Evolutionary conservation across 139 green algal species (phyloP).

Genomic region (Chlamydomonas eustigma): DNA sequence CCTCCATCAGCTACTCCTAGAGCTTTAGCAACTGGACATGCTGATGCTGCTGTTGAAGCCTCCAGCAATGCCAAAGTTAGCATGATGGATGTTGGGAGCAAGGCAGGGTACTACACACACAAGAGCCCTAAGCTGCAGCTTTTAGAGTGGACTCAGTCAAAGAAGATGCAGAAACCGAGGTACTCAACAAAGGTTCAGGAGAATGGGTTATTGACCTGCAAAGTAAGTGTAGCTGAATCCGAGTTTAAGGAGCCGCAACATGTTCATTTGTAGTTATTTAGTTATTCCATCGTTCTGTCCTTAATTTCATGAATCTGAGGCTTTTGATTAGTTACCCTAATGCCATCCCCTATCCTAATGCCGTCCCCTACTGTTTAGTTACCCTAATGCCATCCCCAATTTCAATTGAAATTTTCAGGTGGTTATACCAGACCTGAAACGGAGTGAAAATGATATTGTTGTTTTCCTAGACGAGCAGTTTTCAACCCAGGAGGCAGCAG

Average conservation of each 20-base stretch:
- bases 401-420: too few relatives aligned
- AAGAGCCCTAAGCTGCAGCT: constrained; percentile 80
- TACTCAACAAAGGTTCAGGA: not conserved
- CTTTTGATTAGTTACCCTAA: too few relatives aligned
- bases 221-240: constrained; percentile 31
- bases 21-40: not conserved
- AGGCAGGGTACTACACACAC: constrained; percentile 62
- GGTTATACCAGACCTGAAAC: constrained; percentile 67
- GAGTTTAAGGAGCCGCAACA: too few relatives aligned
- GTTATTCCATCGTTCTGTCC: too few relatives aligned
- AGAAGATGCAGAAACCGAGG: constrained; percentile 56
- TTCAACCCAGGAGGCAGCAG: constrained; percentile 25
- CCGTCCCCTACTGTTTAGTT: too few relatives aligned
- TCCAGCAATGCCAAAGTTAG: not conserved
- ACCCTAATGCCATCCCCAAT: too few relatives aligned
- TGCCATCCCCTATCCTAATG: too few relatives aligned
- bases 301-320: too few relatives aligned
- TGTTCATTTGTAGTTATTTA: too few relatives aligned
- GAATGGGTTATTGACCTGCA: constrained; percentile 35
- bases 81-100: constrained; percentile 68
- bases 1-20: not conserved
- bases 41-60: not conserved
- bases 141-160: constrained; percentile 58
- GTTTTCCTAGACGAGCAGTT: constrained; percentile 57
- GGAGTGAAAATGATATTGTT: constrained; percentile 64